Base-by-base conservation (phyloP, 768 basidiomycete species). In the Candolleomyces eurysporus region DNA sequence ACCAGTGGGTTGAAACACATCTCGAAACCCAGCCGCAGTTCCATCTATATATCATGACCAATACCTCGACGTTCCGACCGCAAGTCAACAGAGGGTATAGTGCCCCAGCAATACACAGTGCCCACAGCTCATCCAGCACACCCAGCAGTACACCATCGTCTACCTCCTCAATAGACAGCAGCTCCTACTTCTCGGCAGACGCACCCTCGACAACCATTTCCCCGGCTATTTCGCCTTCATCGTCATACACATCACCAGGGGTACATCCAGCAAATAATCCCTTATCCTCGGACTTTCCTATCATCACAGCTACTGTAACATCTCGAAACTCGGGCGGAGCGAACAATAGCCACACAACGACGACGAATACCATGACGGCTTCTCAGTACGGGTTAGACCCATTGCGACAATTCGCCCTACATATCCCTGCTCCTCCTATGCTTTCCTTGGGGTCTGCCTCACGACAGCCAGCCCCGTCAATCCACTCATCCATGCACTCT, bases 361-460 rank as follows among this genome's bases (percentile, higher is more conserved):
- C 60, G 32, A 30, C 61, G 48, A 39, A 60, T 39, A 36, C 60
- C 30, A 48, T 56, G 45, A 21, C 57, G 21, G 39, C 63, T 13
- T 61, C 36, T 36, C 36, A 36, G 36, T 36, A 59, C 22, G 65
- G 66, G 16, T 42, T 61, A 3, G 63, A 59, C 6, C 65, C 36
- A 11, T 36, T 74, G 14, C 67, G 69, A 40, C 68, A 67, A 52
- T 70, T 74, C 51, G 68, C 73, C 17, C 61, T 70, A 56, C 69
- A 65, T 39, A 65, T 73, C 48, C 75, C 74, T 4, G 61, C 68
- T 10, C 71, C 73, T 5, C 69, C 73, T 2, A 59, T 68, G 21
- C 60, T 70, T 10, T 65, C 66, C n/a, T 51, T 70, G 39, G 68
- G 67, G 10, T 58, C 70, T 16, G 52, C 65, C 17, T 45, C 60